Conservation (phyloP, 495 filamentous ascomycete genomes). For the Neurospora hispaniola region DNA sequence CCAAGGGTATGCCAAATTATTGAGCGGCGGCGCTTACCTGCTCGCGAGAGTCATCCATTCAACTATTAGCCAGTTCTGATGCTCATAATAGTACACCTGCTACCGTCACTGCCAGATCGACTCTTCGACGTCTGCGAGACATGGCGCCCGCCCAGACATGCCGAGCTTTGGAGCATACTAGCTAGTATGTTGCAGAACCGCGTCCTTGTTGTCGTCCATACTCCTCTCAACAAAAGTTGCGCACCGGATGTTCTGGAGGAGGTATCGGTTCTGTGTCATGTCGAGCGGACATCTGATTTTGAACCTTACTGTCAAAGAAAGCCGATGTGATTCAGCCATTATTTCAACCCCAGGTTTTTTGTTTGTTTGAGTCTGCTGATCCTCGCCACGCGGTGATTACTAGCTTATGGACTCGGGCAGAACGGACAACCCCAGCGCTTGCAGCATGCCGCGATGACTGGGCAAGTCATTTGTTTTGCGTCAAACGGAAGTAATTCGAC, state of each 20-base stretch:
- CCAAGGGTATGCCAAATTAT: conserved; percentile 58
- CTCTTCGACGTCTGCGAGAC: conserved; percentile 85
- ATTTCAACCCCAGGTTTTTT: neutral
- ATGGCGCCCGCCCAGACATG: conserved; percentile 35
- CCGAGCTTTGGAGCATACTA: neutral
- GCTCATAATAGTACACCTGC: conserved; percentile 59
- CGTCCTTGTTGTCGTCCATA: neutral
- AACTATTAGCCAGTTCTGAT: conserved; percentile 1
- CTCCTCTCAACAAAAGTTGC: neutral
- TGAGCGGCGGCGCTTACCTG: conserved; percentile 84
- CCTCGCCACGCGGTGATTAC: neutral
- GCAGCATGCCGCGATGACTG: neutral
- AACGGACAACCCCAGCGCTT: neutral
- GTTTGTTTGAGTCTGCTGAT: neutral
- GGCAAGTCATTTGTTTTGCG: neutral
- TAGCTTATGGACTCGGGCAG: neutral
- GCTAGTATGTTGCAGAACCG: neutral
- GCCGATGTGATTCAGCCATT: neutral
- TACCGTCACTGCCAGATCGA: conserved; percentile 79
- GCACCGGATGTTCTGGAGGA: neutral
- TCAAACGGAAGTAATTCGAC: neutral
- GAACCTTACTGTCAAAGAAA: neutral
- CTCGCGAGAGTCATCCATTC: conserved; percentile 61
- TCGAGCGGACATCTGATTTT: neutral
- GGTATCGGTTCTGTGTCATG: neutral